phyloP scores from a whole-genome alignment of 495 filamentous ascomycete genomes.

The Hypoxylon intermedium region DNA sequence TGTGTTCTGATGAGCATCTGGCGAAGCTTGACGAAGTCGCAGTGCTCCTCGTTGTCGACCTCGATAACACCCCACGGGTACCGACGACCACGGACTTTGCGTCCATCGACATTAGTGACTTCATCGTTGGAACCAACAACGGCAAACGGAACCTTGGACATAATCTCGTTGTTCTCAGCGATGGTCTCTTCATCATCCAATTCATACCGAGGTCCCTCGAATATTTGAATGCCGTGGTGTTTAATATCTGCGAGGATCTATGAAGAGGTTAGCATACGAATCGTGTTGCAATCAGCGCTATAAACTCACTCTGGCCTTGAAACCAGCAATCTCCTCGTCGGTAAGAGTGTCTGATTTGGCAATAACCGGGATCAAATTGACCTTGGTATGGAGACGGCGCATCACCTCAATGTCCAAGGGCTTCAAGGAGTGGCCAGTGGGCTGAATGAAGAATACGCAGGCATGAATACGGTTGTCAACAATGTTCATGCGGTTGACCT shows the following conservation, averaged over 20 bases:
- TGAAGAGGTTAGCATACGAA: slow-evolving; percentile 23
- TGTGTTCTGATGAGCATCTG: slow-evolving; percentile 99
- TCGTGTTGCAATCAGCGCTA: background rate
- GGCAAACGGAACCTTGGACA: slow-evolving; percentile 99
- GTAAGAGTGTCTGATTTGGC: slow-evolving; percentile 98
- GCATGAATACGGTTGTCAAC: slow-evolving; percentile 98
- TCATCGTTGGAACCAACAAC: slow-evolving; percentile 96
- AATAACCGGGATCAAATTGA: slow-evolving; percentile 99
- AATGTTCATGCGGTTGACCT: slow-evolving; percentile 99
- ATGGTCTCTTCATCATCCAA: slow-evolving; percentile 99
- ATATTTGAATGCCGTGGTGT: slow-evolving; percentile 96
- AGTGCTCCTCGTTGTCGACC: slow-evolving; percentile 99
- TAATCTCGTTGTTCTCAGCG: slow-evolving; percentile 99
- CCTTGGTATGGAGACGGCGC: slow-evolving; percentile 98
- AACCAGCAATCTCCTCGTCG: slow-evolving; percentile 89
- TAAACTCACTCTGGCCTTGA: slow-evolving; percentile 88
- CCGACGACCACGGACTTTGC: slow-evolving; percentile 91
- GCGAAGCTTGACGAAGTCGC: slow-evolving; percentile 98
- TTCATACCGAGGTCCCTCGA: slow-evolving; percentile 97
- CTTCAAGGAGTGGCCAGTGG: slow-evolving; percentile 98
- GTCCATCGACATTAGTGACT: slow-evolving; percentile 87
- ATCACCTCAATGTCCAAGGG: slow-evolving; percentile 99
- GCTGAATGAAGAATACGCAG: slow-evolving; percentile 99
- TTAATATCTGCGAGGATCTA: slow-evolving; percentile 98
- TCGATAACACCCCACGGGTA: slow-evolving; percentile 99